Percentiles rank a stretch among this genome's conserved stretches.
These are phyloP conservation scores for Termitomyces sp. DNA, from an alignment of 768 basidiomycete genomes.

Conservation along the genomic window DNA sequence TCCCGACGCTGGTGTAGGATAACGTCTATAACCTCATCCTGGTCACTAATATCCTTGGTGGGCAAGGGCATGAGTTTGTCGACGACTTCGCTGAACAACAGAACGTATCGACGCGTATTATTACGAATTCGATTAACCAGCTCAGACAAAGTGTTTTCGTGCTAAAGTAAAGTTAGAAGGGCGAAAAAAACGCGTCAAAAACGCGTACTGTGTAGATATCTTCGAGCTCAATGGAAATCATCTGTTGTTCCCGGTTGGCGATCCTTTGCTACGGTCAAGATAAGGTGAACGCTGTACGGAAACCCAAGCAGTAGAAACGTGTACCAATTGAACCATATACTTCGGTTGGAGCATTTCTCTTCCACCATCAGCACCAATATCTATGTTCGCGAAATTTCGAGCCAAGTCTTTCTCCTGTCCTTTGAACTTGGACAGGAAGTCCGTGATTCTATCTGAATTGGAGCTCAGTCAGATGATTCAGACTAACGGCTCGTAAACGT, in stretches of 20 bases:
- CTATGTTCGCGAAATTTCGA: conserved; percentile 64
- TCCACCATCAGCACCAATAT: conserved; percentile 46
- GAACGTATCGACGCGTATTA: conserved; percentile 88
- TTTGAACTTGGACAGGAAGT: conserved; percentile 69
- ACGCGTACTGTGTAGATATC: conserved; percentile 69
- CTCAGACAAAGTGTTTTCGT: conserved; percentile 65
- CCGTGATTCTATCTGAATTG: conserved; percentile 55
- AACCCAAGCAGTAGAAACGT: conserved; percentile 27
- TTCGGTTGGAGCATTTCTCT: conserved; percentile 46
- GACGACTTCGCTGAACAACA: conserved; percentile 84
- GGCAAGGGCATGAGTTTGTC: conserved; percentile 87
- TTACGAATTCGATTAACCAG: conserved; percentile 74
- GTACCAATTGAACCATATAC: conserved; percentile 82
- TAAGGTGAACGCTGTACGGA: conserved; percentile 13
- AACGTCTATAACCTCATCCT: conserved; percentile 94
- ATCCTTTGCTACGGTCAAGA: conserved; percentile 65
- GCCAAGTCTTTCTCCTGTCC: conserved; percentile 61
- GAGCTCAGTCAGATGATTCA: conserved; percentile 2
- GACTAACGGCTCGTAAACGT: not conserved
- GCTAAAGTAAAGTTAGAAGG: conserved; percentile 34
- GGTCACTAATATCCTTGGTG: conserved; percentile 83
- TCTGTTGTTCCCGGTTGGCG: conserved; percentile 90
- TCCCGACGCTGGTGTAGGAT: conserved; percentile 92
- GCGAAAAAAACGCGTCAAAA: not conserved
- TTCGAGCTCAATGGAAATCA: conserved; percentile 83